These are phyloP conservation scores for Vigna angularis DNA, from an alignment of 306 rosid genomes.

Conservation along the genomic window DNA sequence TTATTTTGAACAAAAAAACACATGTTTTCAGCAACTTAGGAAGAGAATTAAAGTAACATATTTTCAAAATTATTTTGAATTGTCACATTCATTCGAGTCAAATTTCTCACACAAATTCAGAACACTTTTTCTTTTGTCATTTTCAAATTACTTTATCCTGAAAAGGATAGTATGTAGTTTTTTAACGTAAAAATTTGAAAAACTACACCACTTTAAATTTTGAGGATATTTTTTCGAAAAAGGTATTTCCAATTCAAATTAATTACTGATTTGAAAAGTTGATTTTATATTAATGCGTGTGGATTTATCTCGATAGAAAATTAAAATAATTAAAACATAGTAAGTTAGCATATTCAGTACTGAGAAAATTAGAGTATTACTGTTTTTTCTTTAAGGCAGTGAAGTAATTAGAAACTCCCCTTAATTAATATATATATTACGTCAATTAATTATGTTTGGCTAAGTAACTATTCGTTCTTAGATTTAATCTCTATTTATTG, in stretches of 20 bases:
- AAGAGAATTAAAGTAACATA: not conserved
- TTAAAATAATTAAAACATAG: not conserved
- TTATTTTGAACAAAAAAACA: not conserved
- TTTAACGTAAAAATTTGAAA: not conserved
- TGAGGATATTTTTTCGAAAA: not conserved
- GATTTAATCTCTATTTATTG: not conserved
- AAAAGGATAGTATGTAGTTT: not conserved
- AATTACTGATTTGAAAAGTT: not conserved
- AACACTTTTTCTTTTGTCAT: not conserved
- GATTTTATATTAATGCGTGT: not conserved
- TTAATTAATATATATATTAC: not conserved
- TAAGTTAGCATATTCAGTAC: not conserved
- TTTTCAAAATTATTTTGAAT: not conserved
- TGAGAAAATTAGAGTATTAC: not conserved
- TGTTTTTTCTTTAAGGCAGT: not conserved
- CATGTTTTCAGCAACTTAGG: not conserved
- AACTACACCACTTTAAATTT: not conserved
- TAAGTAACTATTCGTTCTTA: not conserved
- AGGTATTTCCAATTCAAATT: not conserved
- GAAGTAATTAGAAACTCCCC: slow-evolving; percentile 2
- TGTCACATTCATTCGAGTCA: not conserved
- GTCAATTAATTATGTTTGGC: not conserved
- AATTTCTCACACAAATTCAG: not conserved
- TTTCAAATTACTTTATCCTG: not conserved
- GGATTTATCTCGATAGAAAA: not conserved